Conservation (phyloP, 768 basidiomycete genomes). For the Tricholoma flavovirens region DNA sequence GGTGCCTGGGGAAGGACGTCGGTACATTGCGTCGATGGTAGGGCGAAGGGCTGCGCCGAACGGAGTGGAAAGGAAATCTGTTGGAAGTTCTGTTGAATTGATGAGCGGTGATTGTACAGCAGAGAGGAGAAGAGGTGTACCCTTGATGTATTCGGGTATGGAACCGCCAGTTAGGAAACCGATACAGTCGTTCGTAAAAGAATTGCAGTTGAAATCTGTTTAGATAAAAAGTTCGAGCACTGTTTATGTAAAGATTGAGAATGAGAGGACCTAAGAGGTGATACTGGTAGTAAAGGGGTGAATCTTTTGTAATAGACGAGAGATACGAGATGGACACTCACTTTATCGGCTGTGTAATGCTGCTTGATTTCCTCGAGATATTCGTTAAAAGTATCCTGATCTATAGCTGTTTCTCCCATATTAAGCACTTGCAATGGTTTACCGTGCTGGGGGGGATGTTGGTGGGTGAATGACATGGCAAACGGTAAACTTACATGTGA, state of each 20-base stretch:
- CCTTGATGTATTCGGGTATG: constrained; percentile 79
- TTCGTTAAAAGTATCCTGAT: constrained; percentile 80
- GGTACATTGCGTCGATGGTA: constrained; percentile 88
- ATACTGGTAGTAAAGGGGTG: constrained; percentile 43
- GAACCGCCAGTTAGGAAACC: constrained; percentile 82
- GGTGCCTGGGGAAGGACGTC: constrained; percentile 45
- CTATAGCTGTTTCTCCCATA: constrained; percentile 76
- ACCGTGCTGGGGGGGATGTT: constrained; percentile 51
- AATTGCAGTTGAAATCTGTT: constrained; percentile 90
- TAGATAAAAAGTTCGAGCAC: too few species aligned
- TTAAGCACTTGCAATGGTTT: constrained; percentile 62
- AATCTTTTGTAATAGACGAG: constrained; percentile 1
- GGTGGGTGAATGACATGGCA: not conserved
- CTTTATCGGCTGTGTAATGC: constrained; percentile 88
- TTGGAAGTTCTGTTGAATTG: constrained; percentile 54
- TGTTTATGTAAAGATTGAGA: not conserved
- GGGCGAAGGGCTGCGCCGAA: constrained; percentile 84
- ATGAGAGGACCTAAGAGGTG: constrained; percentile 63
- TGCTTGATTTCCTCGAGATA: constrained; percentile 71
- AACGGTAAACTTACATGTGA: constrained; percentile 59
- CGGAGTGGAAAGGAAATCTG: constrained; percentile 84
- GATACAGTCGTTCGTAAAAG: constrained; percentile 84
- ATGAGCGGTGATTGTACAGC: not conserved
- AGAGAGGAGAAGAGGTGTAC: constrained; percentile 31
- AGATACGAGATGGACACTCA: constrained; percentile 26